Evolutionary conservation across 768 basidiomycete genomes (phyloP), one percentile per base, ranked within the genome.

Genomic region (Russula sp.): DNA sequence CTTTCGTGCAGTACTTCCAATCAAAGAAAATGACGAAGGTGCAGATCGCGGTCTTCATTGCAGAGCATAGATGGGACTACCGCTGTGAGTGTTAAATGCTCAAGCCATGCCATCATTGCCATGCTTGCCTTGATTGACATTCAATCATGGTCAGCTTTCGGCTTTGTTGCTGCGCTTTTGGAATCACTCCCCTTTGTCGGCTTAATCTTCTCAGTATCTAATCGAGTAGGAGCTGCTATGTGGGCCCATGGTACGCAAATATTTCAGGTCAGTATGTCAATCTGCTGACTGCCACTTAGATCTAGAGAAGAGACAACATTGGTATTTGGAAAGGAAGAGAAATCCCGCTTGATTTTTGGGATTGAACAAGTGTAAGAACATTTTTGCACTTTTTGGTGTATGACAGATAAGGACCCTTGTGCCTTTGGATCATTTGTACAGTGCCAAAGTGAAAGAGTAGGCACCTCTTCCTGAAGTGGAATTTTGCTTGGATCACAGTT

Each of bases 151-250:
- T 16, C 57, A 93, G 91, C 80, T 0, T 97, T 97, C 69, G 94
- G 94, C 5, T 94, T 96, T 71, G 73, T 83, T 0, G 90, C 94
- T 0, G 85, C 92, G 0, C 75, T 96, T 6, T 77, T 94, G 2
- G 94, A 97, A 74, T 80, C 82, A 2, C 75, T 96, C 0, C 94
- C 94, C 0, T 80, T 97, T 62, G 70, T 93, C 3, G 94, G 94
- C 0, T 75, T 96, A 5, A 73, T 88, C 10, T 92, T 96, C 71
- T 86, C 86, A 2, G 78, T 96, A 18, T 94, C 91, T 0, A 95
- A 96, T 71, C 80, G 91, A 6, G 82, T 96, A 31, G 94, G 94
- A 6, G 94, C 91, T 2, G 93, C 93, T 1, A 96, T 97, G 94
- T 97, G 93, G 88, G 89, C 90, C 5, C 84, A 87, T 66, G 89